These are phyloP conservation scores for Beta vulgaris DNA, from an alignment of 148 eudicot species.

Conservation along the genomic window DNA sequence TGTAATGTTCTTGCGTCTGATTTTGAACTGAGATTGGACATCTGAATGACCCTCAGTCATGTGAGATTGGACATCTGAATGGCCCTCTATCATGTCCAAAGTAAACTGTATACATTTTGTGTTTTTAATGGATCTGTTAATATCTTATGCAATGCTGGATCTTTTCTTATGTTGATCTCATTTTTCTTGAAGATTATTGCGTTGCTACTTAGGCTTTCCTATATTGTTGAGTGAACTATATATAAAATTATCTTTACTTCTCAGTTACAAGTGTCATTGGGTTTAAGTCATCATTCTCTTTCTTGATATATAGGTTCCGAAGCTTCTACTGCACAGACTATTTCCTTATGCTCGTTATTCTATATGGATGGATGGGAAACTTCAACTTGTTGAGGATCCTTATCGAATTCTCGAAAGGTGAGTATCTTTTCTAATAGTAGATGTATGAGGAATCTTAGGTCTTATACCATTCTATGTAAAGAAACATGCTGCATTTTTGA, in stretches of 20 bases:
- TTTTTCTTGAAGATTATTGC: neutral
- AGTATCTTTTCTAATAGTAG: neutral
- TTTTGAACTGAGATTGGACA: neutral
- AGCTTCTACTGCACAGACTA: constrained; percentile 90
- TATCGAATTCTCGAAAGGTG: constrained; percentile 96
- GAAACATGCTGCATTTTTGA: too few relatives aligned
- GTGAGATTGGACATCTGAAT: too few relatives aligned
- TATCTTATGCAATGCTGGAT: neutral
- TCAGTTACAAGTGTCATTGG: constrained; percentile 1
- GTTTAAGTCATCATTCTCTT: constrained; percentile 10
- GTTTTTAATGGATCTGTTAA: neutral
- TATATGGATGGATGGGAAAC: constrained; percentile 97
- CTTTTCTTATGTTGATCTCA: neutral
- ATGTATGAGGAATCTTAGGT: neutral
- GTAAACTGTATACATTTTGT: neutral
- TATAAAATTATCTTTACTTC: neutral
- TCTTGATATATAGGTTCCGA: constrained; percentile 74
- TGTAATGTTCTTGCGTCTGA: neutral
- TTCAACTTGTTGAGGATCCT: constrained; percentile 96
- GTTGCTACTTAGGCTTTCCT: neutral
- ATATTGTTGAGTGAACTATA: neutral
- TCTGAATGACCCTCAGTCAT: neutral
- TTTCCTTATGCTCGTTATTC: constrained; percentile 93
- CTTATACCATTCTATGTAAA: neutral
- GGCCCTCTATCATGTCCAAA: neutral